Evolutionary conservation across 2,329 filamentous ascomycete species (phyloP).

Genomic region (Penicillium corylophilum): DNA sequence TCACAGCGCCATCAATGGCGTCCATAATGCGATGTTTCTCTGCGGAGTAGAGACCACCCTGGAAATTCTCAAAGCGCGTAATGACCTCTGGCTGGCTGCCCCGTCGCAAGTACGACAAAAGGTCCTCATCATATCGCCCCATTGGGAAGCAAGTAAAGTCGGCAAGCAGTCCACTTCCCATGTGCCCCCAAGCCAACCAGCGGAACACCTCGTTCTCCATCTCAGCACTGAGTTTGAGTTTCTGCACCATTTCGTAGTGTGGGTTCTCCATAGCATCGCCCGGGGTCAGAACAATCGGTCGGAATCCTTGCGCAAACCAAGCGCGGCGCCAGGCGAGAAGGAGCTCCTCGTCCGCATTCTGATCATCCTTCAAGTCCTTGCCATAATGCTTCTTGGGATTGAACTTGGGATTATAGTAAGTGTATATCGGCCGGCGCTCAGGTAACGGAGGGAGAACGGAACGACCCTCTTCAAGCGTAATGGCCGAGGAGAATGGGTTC

Average conservation of each 20-base stretch:
- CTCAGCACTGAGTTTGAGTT: conserved; percentile 54
- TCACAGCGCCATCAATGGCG: conserved; percentile 61
- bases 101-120: conserved; percentile 70
- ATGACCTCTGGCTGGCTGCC: conserved; percentile 74
- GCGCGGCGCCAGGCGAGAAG: conserved; percentile 85
- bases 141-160: conserved; percentile 84
- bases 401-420: conserved; percentile 74
- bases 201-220: conserved; percentile 72
- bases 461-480: conserved; percentile 77
- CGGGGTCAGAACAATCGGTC: conserved; percentile 74
- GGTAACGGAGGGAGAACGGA: conserved; percentile 76
- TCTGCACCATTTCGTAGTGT: conserved; percentile 69
- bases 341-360: conserved; percentile 73
- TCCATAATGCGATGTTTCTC: conserved; percentile 62
- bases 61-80: conserved; percentile 66
- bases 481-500: conserved; percentile 79
- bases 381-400: conserved; percentile 39
- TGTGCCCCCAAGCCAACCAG: conserved; percentile 91
- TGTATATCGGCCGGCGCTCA: conserved; percentile 75
- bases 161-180: conserved; percentile 78
- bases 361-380: conserved; percentile 60
- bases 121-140: conserved; percentile 68
- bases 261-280: conserved; percentile 82
- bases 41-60: conserved; percentile 71
- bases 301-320: conserved; percentile 95